phyloP scores from a whole-genome alignment of 2,329 filamentous ascomycete species.

The Daldinia sp. region DNA sequence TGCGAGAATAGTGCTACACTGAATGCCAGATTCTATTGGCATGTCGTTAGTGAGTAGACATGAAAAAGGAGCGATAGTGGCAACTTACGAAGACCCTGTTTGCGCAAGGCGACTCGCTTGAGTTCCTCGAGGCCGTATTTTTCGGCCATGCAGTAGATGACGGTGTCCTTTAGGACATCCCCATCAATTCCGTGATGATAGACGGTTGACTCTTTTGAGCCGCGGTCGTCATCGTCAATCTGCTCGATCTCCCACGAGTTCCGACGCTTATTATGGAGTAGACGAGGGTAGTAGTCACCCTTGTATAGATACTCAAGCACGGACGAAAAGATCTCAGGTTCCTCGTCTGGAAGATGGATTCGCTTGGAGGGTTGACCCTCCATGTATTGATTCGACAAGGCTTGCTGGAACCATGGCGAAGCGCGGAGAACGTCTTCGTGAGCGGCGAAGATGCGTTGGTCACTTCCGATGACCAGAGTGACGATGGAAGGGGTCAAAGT shows the following conservation, averaged over 20 bases:
- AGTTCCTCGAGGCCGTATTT: conserved; percentile 85
- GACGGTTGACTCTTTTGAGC: conserved; percentile 69
- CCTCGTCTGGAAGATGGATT: conserved; percentile 82
- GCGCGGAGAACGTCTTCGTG: conserved; percentile 84
- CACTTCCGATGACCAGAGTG: conserved; percentile 80
- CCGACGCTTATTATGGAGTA: conserved; percentile 81
- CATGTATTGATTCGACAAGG: conserved; percentile 70
- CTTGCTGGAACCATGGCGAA: conserved; percentile 80
- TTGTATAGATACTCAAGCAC: conserved; percentile 93
- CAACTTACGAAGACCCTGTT: conserved; percentile 81
- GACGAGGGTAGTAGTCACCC: conserved; percentile 87
- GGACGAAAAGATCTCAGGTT: conserved; percentile 89
- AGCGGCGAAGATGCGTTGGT: conserved; percentile 88
- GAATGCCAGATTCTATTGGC: conserved; percentile 73
- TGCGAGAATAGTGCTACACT: conserved; percentile 83
- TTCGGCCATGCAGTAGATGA: conserved; percentile 89
- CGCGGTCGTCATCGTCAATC: conserved; percentile 54
- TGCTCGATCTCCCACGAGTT: conserved; percentile 86
- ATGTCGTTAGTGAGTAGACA: conserved; percentile 15
- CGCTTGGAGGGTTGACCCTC: conserved; percentile 67
- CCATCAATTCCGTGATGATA: conserved; percentile 71
- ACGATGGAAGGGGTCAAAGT: conserved; percentile 73
- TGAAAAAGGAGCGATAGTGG: neutral
- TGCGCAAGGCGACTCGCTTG: conserved; percentile 83
- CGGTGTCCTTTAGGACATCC: conserved; percentile 83